These are phyloP conservation scores for Paracamarosporium sp. DNA, from an alignment of 2,329 filamentous ascomycete genomes.

Conservation along the genomic window DNA sequence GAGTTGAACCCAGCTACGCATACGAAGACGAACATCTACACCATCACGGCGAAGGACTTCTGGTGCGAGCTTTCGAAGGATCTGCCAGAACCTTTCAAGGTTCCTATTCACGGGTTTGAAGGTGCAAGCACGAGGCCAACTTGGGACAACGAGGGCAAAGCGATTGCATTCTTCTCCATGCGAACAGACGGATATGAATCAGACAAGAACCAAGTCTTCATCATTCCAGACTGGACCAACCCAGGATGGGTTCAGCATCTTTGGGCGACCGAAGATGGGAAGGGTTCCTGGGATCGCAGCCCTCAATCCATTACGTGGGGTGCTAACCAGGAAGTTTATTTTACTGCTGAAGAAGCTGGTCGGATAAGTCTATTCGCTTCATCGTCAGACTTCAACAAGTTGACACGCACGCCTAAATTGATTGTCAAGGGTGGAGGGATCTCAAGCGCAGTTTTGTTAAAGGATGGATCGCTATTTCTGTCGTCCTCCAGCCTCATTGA, in stretches of 20 bases:
- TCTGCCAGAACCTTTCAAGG: conserved; percentile 53
- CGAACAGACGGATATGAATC: conserved; percentile 77
- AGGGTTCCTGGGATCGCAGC: conserved; percentile 65
- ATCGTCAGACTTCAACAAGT: conserved; percentile 2
- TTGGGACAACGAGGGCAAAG: conserved; percentile 76
- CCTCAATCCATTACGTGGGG: conserved; percentile 60
- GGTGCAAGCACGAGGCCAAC: conserved; percentile 72
- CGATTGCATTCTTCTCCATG: conserved; percentile 82
- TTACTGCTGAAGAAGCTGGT: conserved; percentile 76
- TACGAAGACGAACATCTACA: conserved; percentile 84
- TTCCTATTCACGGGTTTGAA: conserved; percentile 64
- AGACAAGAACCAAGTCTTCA: conserved; percentile 74
- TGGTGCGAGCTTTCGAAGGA: conserved; percentile 27
- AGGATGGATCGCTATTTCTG: conserved; percentile 64
- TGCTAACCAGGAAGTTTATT: conserved; percentile 66
- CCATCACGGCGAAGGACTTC: conserved; percentile 69
- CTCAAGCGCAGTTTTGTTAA: conserved; percentile 59
- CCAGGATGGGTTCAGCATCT: conserved; percentile 67
- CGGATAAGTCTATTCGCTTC: conserved; percentile 64
- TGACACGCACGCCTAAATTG: conserved; percentile 23
- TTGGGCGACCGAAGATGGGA: conserved; percentile 67
- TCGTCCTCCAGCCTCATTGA: conserved; percentile 74
- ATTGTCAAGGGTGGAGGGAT: conserved; percentile 43
- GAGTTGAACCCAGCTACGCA: conserved; percentile 73
- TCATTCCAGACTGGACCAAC: conserved; percentile 67